A percentile compares a stretch with the other conserved stretches of the same genome.
These are phyloP conservation scores for Gloeophyllum trabeum DNA, from an alignment of 768 basidiomycete genomes.

Conservation along the genomic window DNA sequence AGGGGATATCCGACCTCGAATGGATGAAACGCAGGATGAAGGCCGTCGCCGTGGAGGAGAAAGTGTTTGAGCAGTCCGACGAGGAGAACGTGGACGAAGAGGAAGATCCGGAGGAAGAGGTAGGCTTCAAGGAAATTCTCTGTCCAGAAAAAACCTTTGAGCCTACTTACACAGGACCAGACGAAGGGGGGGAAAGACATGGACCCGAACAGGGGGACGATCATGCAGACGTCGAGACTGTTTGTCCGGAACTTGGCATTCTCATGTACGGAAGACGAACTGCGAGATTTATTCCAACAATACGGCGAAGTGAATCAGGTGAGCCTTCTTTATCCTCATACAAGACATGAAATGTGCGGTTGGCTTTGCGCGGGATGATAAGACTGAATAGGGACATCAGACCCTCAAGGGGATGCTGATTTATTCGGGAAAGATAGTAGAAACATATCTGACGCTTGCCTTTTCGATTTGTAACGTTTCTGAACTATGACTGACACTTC, in stretches of 20 bases:
- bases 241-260: conserved; percentile 96
- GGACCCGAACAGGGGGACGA: conserved; percentile 28
- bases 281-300: conserved; percentile 48
- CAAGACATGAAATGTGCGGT: no score
- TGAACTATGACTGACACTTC: not conserved
- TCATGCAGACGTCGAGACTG: conserved; percentile 66
- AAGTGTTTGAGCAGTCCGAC: conserved; percentile 52
- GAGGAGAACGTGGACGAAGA: conserved; percentile 22
- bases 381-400: conserved; percentile 46
- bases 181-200: no score
- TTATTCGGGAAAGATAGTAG: conserved; percentile 48
- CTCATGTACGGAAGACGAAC: conserved; percentile 63
- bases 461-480: conserved; percentile 1
- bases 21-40: conserved; percentile 64
- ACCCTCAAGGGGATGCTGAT: conserved; percentile 32
- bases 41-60: conserved; percentile 26
- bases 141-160: no score
- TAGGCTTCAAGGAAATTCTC: no score
- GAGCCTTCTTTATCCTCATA: conserved; percentile 14
- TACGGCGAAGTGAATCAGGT: conserved; percentile 78
- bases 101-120: conserved; percentile 6
- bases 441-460: conserved; percentile 27
- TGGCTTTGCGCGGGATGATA: no score
- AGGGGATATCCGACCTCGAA: conserved; percentile 52
- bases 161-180: no score